A percentile compares a stretch with the other conserved stretches of the same genome.
Evolutionary conservation across 257 asterid genomes (phyloP).

Genomic region (Solanum chilense): DNA sequence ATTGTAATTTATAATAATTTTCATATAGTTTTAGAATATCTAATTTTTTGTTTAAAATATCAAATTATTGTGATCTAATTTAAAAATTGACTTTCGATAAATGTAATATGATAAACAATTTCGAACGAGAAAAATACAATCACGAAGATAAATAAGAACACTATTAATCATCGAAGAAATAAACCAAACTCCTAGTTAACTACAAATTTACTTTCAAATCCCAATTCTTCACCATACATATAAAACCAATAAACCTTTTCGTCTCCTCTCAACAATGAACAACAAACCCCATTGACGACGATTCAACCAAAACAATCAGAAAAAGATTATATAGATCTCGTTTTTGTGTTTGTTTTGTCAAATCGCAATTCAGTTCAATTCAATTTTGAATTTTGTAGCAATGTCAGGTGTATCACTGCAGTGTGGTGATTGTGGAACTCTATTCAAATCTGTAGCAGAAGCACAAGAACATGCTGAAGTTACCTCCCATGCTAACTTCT

Average conservation of each 20-base stretch:
- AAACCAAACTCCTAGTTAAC: background rate
- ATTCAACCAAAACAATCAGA: background rate
- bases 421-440: slow-evolving; percentile 94
- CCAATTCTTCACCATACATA: background rate
- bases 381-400: background rate
- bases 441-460: slow-evolving; percentile 78
- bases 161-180: too few species aligned
- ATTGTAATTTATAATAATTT: too few species aligned
- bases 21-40: too few species aligned
- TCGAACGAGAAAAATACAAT: too few species aligned
- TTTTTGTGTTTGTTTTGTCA: background rate
- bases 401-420: slow-evolving; percentile 86
- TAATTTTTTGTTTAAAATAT: too few species aligned
- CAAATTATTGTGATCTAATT: too few species aligned
- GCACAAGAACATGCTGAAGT: slow-evolving; percentile 98
- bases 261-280: background rate
- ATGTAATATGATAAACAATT: too few species aligned
- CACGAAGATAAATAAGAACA: background rate
- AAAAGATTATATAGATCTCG: background rate
- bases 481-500: slow-evolving; percentile 69
- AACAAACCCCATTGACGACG: background rate
- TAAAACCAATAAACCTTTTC: background rate
- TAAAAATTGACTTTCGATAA: too few species aligned
- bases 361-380: background rate
- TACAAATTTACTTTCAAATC: background rate